Base-by-base conservation (phyloP, 768 basidiomycete species). In the Paxillus ammoniavirescens region DNA sequence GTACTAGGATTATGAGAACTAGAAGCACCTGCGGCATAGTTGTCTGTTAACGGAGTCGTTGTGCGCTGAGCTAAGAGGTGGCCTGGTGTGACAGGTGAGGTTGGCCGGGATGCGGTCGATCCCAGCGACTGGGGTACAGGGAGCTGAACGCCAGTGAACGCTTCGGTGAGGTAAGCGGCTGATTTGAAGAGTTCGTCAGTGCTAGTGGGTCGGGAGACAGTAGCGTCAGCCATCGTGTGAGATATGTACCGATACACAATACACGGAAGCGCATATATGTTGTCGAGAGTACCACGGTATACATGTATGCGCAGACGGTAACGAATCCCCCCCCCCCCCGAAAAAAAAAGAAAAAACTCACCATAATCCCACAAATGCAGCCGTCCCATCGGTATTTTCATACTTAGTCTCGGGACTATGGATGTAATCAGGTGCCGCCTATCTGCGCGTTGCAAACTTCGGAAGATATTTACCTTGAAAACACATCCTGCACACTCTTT, bases 161-260 rank as follows among this genome's bases (percentile, higher is more conserved):
- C 78, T 62, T 91, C 89, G 0, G 89, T 86, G 52, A 91, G 77
- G 60, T 87, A 90, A 6, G 85, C 83, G 10, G 87, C 82, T 1
- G 87, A 78, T 68, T 91, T 91, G 73, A 83, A 81, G 38, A 90
- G 78, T 62, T 91, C 89, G 61, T 91, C 89, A 6, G 86, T 78
- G 57, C 89, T 91, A 55, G 10, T 41, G 14, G 15, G 35, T 31
- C 9, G 36, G 21, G 48, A 43, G 50, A 28, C 18, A 52, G 28
- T 14, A 33, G 40, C 15, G 31, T 59, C 53, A 66, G 33, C 13
- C 8, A 50, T 47, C 2, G 2, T 18, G 5, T 30, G 23, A 17
- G 42, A 2, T 42, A 15, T 23, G 15, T 47, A 46, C n/a, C 23
- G 26, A 42, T 18, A 23, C 18, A 12, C 17, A 31, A 35, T 30